Evolutionary conservation across 2,329 filamentous ascomycete species (phyloP), one percentile per base, ranked within the genome.

Genomic region (Fusarium chlamydosporum): DNA sequence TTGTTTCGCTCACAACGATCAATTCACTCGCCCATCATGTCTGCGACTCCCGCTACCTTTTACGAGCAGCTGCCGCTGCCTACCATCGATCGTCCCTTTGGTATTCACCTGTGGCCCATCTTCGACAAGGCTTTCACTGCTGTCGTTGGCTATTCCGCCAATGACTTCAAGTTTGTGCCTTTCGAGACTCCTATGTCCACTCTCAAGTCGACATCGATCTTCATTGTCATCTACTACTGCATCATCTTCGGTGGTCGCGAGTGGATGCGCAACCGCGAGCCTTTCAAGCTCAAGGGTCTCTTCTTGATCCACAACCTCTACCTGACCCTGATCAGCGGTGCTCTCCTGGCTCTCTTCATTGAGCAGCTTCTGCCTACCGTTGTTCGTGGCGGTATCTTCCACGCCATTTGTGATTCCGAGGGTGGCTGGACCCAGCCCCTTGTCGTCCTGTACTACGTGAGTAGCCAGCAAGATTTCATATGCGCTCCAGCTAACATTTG

Each of bases 251-350:
- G 94, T 69, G 96, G 95, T 63, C 89, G 95, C 71, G 93, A 96
- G 82, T 79, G 94, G 75, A 98, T 99, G 96, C 92, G 93, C 82
- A 91, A 92, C 76, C 89, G 93, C 68, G 86, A 91, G 78, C 86
- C 95, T 23, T 91, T 96, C 84, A 92, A 96, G 86, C 88, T 98
- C 77, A 96, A 93, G 85, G 84, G 87, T 16, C 84, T 96, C 61
- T 98, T 98, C 86, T 92, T 97, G 83, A 87, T 97, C 78, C 95
- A 99, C 89, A 99, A 99, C 87, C 91, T 98, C 76, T 90, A 94
- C 84, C 85, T 99, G 77, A 98, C 95, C 47, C 83, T 88, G 72
- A 93, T 97, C 84, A 97, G 93, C 79, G 91, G 83, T 63, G 85
- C 89, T 52, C 87, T 99, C 53, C 82, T 99, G 76, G 90, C 85